These are phyloP conservation scores for Haplosporangium sp. DNA, from an alignment of 371 early-diverging fungal genomes.

Conservation along the genomic window DNA sequence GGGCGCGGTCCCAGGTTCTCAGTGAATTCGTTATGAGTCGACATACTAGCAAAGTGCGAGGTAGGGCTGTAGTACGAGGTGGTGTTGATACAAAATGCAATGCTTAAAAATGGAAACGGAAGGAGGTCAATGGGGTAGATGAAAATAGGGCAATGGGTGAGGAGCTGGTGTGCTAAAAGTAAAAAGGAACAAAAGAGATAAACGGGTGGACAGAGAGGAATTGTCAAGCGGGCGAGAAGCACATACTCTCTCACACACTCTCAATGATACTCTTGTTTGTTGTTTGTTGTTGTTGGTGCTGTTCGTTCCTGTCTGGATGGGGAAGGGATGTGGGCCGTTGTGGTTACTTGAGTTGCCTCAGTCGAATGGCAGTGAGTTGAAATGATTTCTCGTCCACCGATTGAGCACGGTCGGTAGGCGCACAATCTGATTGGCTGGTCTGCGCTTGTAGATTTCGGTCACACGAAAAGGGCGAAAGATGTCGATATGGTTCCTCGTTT, in stretches of 20 bases:
- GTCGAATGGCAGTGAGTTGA: slow-evolving; percentile 1
- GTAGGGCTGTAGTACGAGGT: neutral
- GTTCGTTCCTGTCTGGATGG: too few relatives aligned
- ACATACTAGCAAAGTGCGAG: slow-evolving; percentile 13
- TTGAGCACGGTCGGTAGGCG: slow-evolving; percentile 31
- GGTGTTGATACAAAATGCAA: neutral
- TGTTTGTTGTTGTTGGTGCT: too few relatives aligned
- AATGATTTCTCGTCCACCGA: slow-evolving; percentile 20
- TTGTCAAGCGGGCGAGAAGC: too few relatives aligned
- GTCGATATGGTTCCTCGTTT: neutral
- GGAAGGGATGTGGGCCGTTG: too few relatives aligned
- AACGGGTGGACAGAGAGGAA: neutral
- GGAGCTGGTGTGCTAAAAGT: neutral
- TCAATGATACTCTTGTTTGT: too few relatives aligned
- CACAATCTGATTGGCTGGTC: slow-evolving; percentile 36
- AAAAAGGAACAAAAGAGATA: neutral
- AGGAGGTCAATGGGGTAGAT: neutral
- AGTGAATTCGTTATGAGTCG: slow-evolving; percentile 12
- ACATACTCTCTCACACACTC: too few relatives aligned
- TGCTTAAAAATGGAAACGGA: neutral
- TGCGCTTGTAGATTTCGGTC: slow-evolving; percentile 11
- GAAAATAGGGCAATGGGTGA: neutral
- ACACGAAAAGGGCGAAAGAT: neutral
- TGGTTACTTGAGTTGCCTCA: neutral
- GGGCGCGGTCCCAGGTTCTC: slow-evolving; percentile 22